Evolutionary conservation across 73 alveolate species (phyloP), one percentile per base, ranked within the genome.

Genomic region (Breviolum minutum): DNA sequence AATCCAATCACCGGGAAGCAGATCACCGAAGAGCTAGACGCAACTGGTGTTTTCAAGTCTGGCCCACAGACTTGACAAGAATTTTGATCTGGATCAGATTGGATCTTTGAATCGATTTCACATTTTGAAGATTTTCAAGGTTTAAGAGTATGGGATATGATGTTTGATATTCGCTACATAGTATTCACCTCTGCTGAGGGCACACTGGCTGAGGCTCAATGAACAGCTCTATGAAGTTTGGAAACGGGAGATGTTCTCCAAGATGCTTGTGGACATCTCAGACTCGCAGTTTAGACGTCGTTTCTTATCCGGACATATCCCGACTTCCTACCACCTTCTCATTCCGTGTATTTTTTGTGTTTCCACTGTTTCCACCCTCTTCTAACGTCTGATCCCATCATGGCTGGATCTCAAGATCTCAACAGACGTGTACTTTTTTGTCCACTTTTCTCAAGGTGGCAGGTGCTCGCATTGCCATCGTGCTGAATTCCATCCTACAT

Each of bases 181-280:
- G 54, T 40, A 40, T 40, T 40, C 54, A 40, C 54, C 54, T 40
- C 3, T 40, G 54, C 3, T 40, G 54, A 40, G 0, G 54, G 54
- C 54, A 40, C 54, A 68, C 77, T 68, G 9, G 87, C 66, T 24
- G 24, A 92, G 98, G 82, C 82, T 92, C 64, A 54, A 54, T 26
- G 98, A 92, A 24, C 81, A 77, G 90, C 88, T 92, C 82, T 92
- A 71, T 60, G 98, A 92, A 17, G 60, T 76, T 20, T 92, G 98
- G 98, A 92, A 92, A 81, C 90, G 90, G 63, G 98, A 92, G 87
- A 73, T 92, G 98, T 76, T 92, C 82, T 76, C 91, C 73, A 92
- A 92, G 80, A 92, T 92, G 98, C 91, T 92, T 48, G 98, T 26
- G 32, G 87, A 10, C 76, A 26, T 74, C 87, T 66, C 48, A 40